A percentile compares a stretch with the other conserved stretches of the same genome.
Conservation (phyloP, 768 basidiomycete genomes). For the Russula vinacea region DNA sequence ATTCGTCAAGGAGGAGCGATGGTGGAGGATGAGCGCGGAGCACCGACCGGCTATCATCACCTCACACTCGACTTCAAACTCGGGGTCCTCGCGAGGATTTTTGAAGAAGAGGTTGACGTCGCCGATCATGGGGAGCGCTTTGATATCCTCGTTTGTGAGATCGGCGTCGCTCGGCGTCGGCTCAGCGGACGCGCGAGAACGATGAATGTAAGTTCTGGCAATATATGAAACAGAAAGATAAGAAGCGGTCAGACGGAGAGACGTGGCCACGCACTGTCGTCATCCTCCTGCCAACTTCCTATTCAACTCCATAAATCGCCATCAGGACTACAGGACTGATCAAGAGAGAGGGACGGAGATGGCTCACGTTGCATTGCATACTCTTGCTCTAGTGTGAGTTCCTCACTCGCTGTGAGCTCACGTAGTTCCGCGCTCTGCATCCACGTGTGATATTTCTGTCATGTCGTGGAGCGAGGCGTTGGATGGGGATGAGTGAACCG, state of each 20-base stretch:
- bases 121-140: constrained; percentile 68
- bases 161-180: not conserved
- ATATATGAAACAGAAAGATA: not conserved
- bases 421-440: constrained; percentile 75
- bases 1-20: not conserved
- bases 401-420: constrained; percentile 80
- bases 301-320: not conserved
- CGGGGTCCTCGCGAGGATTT: constrained; percentile 39
- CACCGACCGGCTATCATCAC: constrained; percentile 85
- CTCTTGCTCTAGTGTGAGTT: constrained; percentile 75
- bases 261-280: constrained; percentile 57
- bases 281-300: constrained; percentile 86
- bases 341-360: not conserved
- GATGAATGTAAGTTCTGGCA: constrained; percentile 82
- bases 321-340: not conserved
- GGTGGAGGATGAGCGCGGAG: not conserved
- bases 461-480: not conserved
- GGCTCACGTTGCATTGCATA: constrained; percentile 82
- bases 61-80: constrained; percentile 77
- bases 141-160: constrained; percentile 35
- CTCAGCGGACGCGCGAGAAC: constrained; percentile 53
- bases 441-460: constrained; percentile 82
- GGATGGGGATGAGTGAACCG: not conserved
- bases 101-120: constrained; percentile 91
- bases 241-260: not conserved